Base-by-base conservation (phyloP, 495 filamentous ascomycete genomes). In the Schizothecium vesticola region DNA sequence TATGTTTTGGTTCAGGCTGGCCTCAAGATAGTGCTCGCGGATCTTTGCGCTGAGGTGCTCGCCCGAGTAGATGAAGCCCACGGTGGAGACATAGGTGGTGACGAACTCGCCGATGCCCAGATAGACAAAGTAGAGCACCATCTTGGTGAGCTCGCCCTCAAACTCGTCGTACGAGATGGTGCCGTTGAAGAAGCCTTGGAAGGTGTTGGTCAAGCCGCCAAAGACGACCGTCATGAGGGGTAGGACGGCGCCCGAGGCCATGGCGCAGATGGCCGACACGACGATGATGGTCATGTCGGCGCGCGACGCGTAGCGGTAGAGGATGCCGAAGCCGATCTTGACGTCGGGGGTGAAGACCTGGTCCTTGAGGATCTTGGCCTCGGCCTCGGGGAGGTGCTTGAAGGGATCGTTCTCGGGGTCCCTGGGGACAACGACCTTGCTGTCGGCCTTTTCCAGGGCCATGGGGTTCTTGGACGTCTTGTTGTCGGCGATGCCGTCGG, bases 11-110 rank as follows among this genome's bases (percentile, higher is more conserved):
- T 88, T 86, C 81, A 97, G 82, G 72, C 93, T 94, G 59, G 92
- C 91, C 67, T 86, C 81, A 3, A 97, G 85, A 76, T 97, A 97
- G 64, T 90, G 86, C 75, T 92, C 88, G 59, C 93, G 87, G 71
- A 97, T 92, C 80, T 94, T 93, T 70, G 87, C 87, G 25, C 90
- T 89, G 73, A 94, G 86, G 71, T 96, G 90, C 76, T 98, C 95
- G 66, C 94, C 95, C 0, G 91, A 92, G 75, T 97, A 97, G 73
- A 97, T 96, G 80, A 95, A 97, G 4, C 91, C 92, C 24, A 94
- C 88, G 1, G 92, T 97, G 23, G 88, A 85, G 65, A 94, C 78
- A 74, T 97, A 97, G 60, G 93, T 83, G 0, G 87, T 89, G 28
- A 91, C 78, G 68, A 97, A 96, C 74, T 96, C 91, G 62, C 82